These are phyloP conservation scores for Meripilus lineatus DNA, from an alignment of 1,284 basidiomycete species.

Conservation along the genomic window DNA sequence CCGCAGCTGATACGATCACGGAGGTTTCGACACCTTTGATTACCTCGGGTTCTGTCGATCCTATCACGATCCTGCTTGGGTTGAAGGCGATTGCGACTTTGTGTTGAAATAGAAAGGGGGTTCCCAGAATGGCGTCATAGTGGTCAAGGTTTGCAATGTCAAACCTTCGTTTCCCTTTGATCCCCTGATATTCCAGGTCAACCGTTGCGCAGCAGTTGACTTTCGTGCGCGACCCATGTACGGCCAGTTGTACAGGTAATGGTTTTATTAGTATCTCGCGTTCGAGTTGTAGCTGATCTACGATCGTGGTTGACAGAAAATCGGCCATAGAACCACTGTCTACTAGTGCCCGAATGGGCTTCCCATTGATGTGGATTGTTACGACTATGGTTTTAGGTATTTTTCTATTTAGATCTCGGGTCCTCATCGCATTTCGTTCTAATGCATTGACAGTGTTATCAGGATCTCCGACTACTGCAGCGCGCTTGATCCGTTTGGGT, in stretches of 20 bases:
- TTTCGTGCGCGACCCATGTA: conserved; percentile 31
- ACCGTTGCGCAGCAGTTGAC: conserved; percentile 29
- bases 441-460: no score
- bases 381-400: conserved; percentile 29
- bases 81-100: conserved; percentile 18
- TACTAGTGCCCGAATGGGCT: conserved; percentile 25
- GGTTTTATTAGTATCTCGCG: conserved; percentile 27
- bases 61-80: conserved; percentile 16
- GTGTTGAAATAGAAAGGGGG: no score
- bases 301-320: conserved; percentile 31
- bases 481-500: no score
- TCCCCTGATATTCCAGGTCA: conserved; percentile 23
- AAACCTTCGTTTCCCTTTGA: conserved; percentile 26
- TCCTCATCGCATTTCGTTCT: no score
- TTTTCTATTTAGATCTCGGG: no score
- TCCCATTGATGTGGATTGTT: conserved; percentile 27
- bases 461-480: no score
- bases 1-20: conserved; percentile 11
- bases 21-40: conserved; percentile 15
- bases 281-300: conserved; percentile 8
- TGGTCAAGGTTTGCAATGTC: no score
- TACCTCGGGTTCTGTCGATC: conserved; percentile 10
- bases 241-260: no score
- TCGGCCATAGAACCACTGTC: no score
- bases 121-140: no score